Conservation (phyloP, 768 basidiomycete species). For the Leccinum uliginosum region DNA sequence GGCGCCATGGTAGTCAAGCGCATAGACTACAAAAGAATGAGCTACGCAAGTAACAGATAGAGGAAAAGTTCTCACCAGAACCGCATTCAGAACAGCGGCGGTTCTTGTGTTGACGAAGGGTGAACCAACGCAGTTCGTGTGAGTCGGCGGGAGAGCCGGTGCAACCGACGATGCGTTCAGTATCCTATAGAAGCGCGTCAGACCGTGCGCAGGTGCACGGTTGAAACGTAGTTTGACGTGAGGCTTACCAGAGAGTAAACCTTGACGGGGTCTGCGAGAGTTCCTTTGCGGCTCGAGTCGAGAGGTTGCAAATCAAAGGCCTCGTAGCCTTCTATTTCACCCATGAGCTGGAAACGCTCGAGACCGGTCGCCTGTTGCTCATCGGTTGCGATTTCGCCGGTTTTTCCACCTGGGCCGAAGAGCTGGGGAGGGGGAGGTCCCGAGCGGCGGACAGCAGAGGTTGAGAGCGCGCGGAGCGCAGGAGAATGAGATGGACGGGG, state of each 20-base stretch:
- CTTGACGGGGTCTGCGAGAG: conserved; percentile 79
- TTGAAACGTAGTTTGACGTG: neutral
- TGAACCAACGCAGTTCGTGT: conserved; percentile 90
- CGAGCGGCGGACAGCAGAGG: conserved; percentile 51
- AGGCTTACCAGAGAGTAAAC: conserved; percentile 79
- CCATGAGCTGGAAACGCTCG: conserved; percentile 90
- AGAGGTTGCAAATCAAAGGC: conserved; percentile 88
- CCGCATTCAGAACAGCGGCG: conserved; percentile 92
- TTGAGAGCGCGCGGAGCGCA: conserved; percentile 55
- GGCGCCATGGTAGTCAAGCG: conserved; percentile 66
- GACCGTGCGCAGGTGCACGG: neutral
- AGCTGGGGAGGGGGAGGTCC: conserved; percentile 61
- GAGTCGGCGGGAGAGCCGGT: conserved; percentile 94
- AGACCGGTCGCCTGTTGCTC: conserved; percentile 92
- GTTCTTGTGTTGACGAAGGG: conserved; percentile 56
- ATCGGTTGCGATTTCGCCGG: conserved; percentile 77
- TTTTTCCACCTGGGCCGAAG: conserved; percentile 66
- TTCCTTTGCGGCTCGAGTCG: conserved; percentile 82
- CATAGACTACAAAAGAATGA: conserved; percentile 50
- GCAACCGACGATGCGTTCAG: conserved; percentile 86
- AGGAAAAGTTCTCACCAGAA: conserved; percentile 55
- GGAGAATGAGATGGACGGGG: conserved; percentile 20
- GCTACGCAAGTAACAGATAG: neutral
- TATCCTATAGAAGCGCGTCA: conserved; percentile 46
- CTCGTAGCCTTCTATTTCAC: conserved; percentile 81